Evolutionary conservation across 208 protist species (phyloP).

Genomic region (Novymonas esmeraldas): DNA sequence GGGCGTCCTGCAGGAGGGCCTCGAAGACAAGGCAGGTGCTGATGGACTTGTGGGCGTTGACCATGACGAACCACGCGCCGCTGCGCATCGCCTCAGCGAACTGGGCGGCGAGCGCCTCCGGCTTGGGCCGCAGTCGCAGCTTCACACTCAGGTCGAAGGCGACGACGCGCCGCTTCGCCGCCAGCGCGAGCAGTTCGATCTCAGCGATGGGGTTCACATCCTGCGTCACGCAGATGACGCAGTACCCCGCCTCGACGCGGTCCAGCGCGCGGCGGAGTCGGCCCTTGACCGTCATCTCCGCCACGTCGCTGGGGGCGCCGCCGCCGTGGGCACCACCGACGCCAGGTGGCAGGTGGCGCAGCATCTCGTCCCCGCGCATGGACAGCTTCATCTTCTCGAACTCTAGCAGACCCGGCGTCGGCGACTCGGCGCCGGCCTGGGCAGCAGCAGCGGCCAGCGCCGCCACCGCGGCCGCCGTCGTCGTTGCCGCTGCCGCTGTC

Average conservation of each 20-base stretch:
- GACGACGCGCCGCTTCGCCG: slow-evolving; percentile 32
- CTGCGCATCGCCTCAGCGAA: slow-evolving; percentile 68
- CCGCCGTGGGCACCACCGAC: not conserved
- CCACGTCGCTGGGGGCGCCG: slow-evolving; percentile 10
- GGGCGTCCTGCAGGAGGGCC: slow-evolving; percentile 64
- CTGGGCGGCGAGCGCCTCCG: slow-evolving; percentile 47
- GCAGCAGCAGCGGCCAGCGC: slow-evolving; percentile 1
- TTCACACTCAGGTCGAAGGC: slow-evolving; percentile 75
- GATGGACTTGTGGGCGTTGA: slow-evolving; percentile 89
- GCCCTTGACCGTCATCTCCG: slow-evolving; percentile 41
- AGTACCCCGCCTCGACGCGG: slow-evolving; percentile 43
- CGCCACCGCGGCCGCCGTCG: not conserved
- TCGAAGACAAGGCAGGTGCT: slow-evolving; percentile 64
- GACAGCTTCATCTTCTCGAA: slow-evolving; percentile 79
- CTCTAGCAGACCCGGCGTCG: slow-evolving; percentile 53
- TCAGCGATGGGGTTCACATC: slow-evolving; percentile 84
- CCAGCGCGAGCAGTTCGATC: slow-evolving; percentile 74
- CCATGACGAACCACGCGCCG: slow-evolving; percentile 75
- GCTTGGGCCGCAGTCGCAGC: slow-evolving; percentile 70
- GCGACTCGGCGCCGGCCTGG: slow-evolving; percentile 3
- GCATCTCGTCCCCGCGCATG: slow-evolving; percentile 34
- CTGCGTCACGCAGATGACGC: slow-evolving; percentile 78
- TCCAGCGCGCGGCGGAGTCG: slow-evolving; percentile 51
- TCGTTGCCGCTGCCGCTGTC: slow-evolving; percentile 4
- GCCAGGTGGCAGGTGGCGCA: slow-evolving; percentile 8